Base-by-base conservation (phyloP, 164 flowering plant species). In the Nymphaea colorata region DNA sequence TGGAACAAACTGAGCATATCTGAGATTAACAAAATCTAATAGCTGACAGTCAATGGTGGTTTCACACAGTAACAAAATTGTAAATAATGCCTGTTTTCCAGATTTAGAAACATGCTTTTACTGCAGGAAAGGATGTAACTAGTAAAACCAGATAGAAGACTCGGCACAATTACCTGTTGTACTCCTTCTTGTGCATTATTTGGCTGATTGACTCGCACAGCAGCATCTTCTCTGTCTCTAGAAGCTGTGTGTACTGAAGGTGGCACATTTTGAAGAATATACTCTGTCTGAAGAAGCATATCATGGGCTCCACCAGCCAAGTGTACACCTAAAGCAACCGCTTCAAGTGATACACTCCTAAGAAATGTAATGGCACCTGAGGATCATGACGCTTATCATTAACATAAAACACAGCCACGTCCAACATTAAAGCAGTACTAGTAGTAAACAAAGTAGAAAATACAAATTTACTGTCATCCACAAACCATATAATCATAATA, bases 221-320 rank as follows among this genome's bases (percentile, higher is more conserved):
- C 83, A 65, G 77, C 72, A 66, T 72, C 82, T 43, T 59, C 71
- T 67, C 75, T 79, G 71, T 69, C 73, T 77, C 80, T 78, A 15
- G 63, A 43, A 15, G 84, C 73, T 64, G 71, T 68, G 47, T 87
- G 77, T 51, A 81, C 82, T 66, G 91, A 78, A 63, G 94, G 84
- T 61, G 93, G 87, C 66, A 76, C 78, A 65, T 80, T 85, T 43
- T 89, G 67, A 43, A 95, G 77, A 69, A 89, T 78, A 74, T 77
- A 82, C 75, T 95, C 99, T 68, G 98, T 87, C 73, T 92, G 96
- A 67, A 83, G 83, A 68, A 95, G 78, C 68, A 95, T 80, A 59
- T 89, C 90, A 83, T 92, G 98, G 76, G 93, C 91, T 60, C 98
- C 98, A 36, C 93, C 97, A 4, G 98, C 89, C 82, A 95, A 77